phyloP scores from a whole-genome alignment of 1,284 basidiomycete species.

The Cutaneotrichosporon spelunceum region DNA sequence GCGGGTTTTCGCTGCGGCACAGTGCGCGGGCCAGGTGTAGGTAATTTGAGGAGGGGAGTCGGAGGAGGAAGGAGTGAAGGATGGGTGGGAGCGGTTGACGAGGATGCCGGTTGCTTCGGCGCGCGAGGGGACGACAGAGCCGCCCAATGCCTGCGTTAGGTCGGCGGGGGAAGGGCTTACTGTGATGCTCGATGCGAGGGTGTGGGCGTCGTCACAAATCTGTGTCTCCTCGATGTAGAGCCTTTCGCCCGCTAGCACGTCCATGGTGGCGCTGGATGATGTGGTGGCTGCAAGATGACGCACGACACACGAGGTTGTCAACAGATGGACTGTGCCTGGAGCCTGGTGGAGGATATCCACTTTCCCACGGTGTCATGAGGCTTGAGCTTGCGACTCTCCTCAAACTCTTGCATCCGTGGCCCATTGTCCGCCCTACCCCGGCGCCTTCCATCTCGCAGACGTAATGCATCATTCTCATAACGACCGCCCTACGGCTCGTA shows the following conservation, averaged over 20 bases:
- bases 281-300: conserved; percentile 1
- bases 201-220: not conserved
- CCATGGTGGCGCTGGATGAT: not conserved
- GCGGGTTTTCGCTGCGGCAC: conserved; percentile 12
- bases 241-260: conserved; percentile 10
- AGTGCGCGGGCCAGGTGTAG: conserved; percentile 41
- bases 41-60: conserved; percentile 12
- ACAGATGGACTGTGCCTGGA: not conserved
- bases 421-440: not conserved
- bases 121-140: not conserved
- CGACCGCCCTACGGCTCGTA: conserved; percentile 1
- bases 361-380: conserved; percentile 3
- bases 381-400: not conserved
- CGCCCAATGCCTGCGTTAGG: conserved; percentile 23
- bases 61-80: not conserved
- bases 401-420: not conserved
- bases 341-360: conserved; percentile 5
- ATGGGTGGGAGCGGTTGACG: conserved; percentile 17
- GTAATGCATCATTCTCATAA: conserved; percentile 4
- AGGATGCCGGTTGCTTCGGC: conserved; percentile 19
- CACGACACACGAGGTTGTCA: not conserved
- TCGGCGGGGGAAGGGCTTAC: not conserved
- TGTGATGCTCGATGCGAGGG: not conserved
- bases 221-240: conserved; percentile 1
- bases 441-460: not conserved